Evolutionary conservation across 106 monocot species (phyloP).

Genomic region (Narthecium ossifragum): DNA sequence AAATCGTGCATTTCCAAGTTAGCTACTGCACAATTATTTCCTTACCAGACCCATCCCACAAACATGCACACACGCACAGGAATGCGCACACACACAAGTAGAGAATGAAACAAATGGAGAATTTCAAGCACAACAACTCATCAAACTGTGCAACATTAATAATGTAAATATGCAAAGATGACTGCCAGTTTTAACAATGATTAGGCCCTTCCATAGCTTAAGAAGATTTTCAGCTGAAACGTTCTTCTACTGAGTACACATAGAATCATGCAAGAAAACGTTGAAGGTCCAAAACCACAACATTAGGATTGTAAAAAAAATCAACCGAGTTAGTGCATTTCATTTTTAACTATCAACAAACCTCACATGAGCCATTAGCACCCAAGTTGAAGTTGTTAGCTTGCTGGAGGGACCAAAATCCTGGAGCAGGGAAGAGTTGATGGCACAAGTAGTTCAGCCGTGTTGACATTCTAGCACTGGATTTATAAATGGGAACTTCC

Average conservation of each 20-base stretch:
- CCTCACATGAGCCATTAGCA: constrained; percentile 43
- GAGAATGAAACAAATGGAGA: too few species aligned
- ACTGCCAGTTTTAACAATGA: too few species aligned
- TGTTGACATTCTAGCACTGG: constrained; percentile 85
- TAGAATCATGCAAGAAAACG: constrained; percentile 34
- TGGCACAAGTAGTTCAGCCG: constrained; percentile 84
- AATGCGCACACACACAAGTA: too few species aligned
- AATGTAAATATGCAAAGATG: too few species aligned
- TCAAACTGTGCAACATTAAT: too few species aligned
- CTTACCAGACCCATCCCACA: too few species aligned
- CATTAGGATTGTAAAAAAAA: background rate
- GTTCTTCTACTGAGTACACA: constrained; percentile 18
- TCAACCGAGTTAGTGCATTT: constrained; percentile 3
- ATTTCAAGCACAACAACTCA: too few species aligned
- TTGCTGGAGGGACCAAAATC: constrained; percentile 34
- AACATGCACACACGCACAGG: too few species aligned
- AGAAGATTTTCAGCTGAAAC: constrained; percentile 86
- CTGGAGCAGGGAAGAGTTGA: constrained; percentile 71
- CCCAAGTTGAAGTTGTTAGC: constrained; percentile 1
- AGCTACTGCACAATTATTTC: too few species aligned
- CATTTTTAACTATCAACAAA: constrained; percentile 30
- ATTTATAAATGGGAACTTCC: constrained; percentile 75
- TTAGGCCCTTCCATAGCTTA: constrained; percentile 66
- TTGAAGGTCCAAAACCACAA: background rate
- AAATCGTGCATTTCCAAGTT: too few species aligned